A percentile compares a stretch with the other conserved stretches of the same genome.
phyloP scores from a whole-genome alignment of 2,329 filamentous ascomycete genomes.

The Fusarium succisae region DNA sequence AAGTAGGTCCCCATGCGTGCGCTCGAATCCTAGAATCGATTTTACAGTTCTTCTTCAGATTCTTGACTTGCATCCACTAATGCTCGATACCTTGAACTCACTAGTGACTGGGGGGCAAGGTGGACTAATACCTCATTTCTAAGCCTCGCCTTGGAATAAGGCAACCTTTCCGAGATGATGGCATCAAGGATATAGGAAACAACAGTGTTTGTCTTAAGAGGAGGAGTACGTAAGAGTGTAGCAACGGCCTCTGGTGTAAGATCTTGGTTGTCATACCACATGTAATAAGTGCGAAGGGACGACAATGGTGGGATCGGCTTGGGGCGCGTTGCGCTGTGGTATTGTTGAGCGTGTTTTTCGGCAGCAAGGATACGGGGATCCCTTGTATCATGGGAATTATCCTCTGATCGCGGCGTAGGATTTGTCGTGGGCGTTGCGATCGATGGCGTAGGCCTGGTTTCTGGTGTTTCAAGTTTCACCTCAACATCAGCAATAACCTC shows the following conservation, averaged over 20 bases:
- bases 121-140: constrained; percentile 54
- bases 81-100: constrained; percentile 37
- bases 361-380: constrained; percentile 58
- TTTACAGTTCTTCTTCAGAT: not conserved
- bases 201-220: constrained; percentile 66
- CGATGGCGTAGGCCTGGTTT: not conserved
- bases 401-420: not conserved
- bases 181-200: constrained; percentile 67
- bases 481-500: constrained; percentile 23
- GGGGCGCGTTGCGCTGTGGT: constrained; percentile 45
- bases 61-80: constrained; percentile 36
- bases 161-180: constrained; percentile 60
- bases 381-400: not conserved
- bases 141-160: constrained; percentile 58
- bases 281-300: constrained; percentile 66
- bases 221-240: constrained; percentile 66
- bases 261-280: constrained; percentile 67
- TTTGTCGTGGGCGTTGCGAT: not conserved
- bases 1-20: not conserved
- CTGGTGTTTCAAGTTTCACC: not conserved
- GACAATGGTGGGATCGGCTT: constrained; percentile 41
- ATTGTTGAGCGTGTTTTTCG: constrained; percentile 50
- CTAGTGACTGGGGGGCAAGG: constrained; percentile 40
- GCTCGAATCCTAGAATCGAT: not conserved
- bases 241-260: constrained; percentile 62